Evolutionary conservation across 2,329 filamentous ascomycete genomes (phyloP), one percentile per base, ranked within the genome.

Genomic region (Camillea tinctor): DNA sequence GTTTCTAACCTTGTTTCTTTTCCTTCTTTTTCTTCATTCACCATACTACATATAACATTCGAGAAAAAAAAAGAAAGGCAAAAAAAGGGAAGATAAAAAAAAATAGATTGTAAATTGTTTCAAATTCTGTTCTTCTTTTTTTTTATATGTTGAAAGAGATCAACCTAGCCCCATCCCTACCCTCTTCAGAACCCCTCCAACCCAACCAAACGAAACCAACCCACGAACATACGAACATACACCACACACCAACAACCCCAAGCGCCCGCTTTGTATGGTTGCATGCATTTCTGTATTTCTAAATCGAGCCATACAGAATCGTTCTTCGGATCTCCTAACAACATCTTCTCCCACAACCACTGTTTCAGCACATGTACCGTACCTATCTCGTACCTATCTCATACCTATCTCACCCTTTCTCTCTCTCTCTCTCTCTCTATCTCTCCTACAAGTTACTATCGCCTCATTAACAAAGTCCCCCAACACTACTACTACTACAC

Each of bases 341-440:
- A 56, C 56, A 22, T 61, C 54, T 60, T 52, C 64, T 64, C 60
- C 62, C 59, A 59, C 62, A 60, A 56, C 55, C 57, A 50, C 30
- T 57, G 64, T 64, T 60, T 62, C 60, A 54, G 36, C 20, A 63
- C 57, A 63, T 58, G n/a, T n/a, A n/a, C n/a, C n/a, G n/a, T n/a
- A n/a, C n/a, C n/a, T n/a, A n/a, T n/a, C n/a, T n/a, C n/a, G n/a
- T n/a, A n/a, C n/a, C n/a, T n/a, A n/a, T n/a, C n/a, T n/a, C n/a
- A n/a, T n/a, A n/a, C n/a, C n/a, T n/a, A n/a, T n/a, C n/a, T n/a
- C n/a, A n/a, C n/a, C n/a, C n/a, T n/a, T n/a, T n/a, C n/a, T n/a
- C n/a, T n/a, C n/a, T n/a, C n/a, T n/a, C n/a, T n/a, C n/a, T n/a
- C n/a, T n/a, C n/a, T 19, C 56, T 50, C 55, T 50, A 56, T 55